Evolutionary conservation across 768 basidiomycete genomes (phyloP).

Genomic region (Rhizopogon salebrosus): DNA sequence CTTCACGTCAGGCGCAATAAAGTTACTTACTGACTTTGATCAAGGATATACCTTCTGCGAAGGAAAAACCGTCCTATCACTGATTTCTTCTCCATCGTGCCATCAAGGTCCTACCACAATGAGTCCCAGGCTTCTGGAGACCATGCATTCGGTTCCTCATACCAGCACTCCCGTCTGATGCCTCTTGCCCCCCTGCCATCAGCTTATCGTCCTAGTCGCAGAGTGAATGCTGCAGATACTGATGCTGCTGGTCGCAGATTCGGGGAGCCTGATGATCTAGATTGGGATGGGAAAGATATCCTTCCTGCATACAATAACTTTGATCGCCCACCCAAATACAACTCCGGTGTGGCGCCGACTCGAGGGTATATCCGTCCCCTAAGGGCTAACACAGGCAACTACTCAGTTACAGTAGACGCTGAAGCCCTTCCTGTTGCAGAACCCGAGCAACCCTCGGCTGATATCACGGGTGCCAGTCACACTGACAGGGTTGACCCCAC

Average conservation of each 20-base stretch:
- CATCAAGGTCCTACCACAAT: not conserved
- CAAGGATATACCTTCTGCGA: constrained; percentile 20
- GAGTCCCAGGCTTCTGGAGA: constrained; percentile 1
- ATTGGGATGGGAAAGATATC: constrained; percentile 36
- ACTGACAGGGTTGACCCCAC: not conserved
- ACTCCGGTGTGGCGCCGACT: constrained; percentile 12
- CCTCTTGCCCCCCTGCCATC: constrained; percentile 16
- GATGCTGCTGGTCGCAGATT: constrained; percentile 37
- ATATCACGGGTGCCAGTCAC: not conserved
- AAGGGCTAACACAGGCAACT: not conserved
- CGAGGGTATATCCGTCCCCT: no score
- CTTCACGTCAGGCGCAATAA: not conserved
- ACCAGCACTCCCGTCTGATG: constrained; percentile 8
- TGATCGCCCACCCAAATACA: constrained; percentile 45
- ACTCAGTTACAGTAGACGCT: not conserved
- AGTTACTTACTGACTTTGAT: not conserved
- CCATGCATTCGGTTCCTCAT: constrained; percentile 4
- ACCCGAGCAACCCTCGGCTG: not conserved
- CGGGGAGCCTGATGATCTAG: constrained; percentile 24
- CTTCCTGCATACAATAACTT: constrained; percentile 43
- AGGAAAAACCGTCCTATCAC: constrained; percentile 12
- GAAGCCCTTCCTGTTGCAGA: not conserved
- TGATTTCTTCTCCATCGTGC: constrained; percentile 16
- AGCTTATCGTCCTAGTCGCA: constrained; percentile 16
- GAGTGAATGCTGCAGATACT: constrained; percentile 30